These are phyloP conservation scores for Zelonia costaricensis DNA, from an alignment of 208 protist genomes.

Conservation along the genomic window DNA sequence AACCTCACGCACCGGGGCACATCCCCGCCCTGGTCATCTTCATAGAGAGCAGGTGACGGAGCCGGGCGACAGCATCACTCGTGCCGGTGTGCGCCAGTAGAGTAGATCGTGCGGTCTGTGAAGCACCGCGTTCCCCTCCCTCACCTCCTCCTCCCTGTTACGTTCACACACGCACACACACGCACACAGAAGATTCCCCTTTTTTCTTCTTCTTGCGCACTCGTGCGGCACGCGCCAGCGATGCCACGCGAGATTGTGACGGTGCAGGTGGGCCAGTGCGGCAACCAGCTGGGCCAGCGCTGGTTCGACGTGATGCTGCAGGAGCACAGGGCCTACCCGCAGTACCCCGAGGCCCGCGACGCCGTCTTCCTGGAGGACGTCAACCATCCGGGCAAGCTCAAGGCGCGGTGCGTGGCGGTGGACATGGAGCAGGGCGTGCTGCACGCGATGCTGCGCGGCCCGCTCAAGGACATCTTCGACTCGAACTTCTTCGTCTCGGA, in stretches of 20 bases:
- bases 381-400: conserved; percentile 31
- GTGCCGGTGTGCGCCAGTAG: too few relatives aligned
- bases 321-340: conserved; percentile 89
- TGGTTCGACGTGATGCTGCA: conserved; percentile 97
- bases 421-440: conserved; percentile 97
- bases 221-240: not conserved
- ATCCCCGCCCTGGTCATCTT: too few relatives aligned
- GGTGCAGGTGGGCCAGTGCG: conserved; percentile 94
- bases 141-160: not conserved
- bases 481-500: conserved; percentile 86
- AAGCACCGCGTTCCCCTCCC: not conserved
- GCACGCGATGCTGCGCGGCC: conserved; percentile 71
- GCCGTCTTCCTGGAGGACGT: conserved; percentile 58
- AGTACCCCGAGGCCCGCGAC: conserved; percentile 72
- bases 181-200: not conserved
- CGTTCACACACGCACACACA: not conserved
- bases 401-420: conserved; percentile 94
- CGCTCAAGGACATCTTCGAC: conserved; percentile 91
- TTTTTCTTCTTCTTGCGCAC: not conserved
- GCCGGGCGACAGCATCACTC: too few relatives aligned
- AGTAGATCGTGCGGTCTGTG: too few relatives aligned
- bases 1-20: too few relatives aligned
- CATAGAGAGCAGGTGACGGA: too few relatives aligned
- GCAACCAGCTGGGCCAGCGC: conserved; percentile 94
- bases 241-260: conserved; percentile 92